Evolutionary conservation across 2,329 filamentous ascomycete species (phyloP).

Genomic region (Trichoderma aggressivum): DNA sequence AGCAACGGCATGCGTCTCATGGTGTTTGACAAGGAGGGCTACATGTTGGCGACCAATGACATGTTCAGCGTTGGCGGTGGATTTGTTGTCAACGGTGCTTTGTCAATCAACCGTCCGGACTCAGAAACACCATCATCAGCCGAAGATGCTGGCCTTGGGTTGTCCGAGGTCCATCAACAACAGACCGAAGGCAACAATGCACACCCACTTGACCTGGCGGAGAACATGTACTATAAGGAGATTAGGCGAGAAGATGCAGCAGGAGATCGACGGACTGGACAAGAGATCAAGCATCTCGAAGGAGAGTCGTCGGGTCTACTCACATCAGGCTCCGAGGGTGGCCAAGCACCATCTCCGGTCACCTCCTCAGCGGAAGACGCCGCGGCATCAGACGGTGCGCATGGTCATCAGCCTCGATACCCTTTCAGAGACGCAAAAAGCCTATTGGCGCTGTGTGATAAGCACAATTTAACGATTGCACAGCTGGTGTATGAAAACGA

Average conservation of each 20-base stretch:
- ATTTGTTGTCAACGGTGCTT: conserved; percentile 11
- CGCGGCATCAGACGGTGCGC: not conserved
- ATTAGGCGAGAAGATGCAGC: conserved; percentile 8
- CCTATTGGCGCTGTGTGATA: not conserved
- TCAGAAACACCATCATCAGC: not conserved
- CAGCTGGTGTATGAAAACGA: conserved; percentile 14
- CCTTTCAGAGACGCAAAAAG: conserved; percentile 12
- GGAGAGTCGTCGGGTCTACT: not conserved
- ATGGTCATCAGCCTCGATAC: conserved; percentile 7
- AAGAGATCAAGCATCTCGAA: not conserved
- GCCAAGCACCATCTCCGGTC: not conserved
- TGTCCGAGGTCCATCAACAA: not conserved
- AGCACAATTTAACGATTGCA: conserved; percentile 10
- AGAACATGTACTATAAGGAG: conserved; percentile 15
- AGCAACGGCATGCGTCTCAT: conserved; percentile 14
- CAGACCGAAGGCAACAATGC: not conserved
- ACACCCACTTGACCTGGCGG: conserved; percentile 6
- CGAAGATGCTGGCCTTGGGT: not conserved
- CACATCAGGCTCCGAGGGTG: not conserved
- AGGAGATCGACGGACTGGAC: conserved; percentile 1
- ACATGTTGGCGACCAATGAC: conserved; percentile 15
- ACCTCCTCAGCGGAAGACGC: not conserved
- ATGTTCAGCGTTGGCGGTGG: conserved; percentile 12
- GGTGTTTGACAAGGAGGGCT: conserved; percentile 14
- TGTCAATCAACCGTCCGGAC: not conserved